phyloP scores from a whole-genome alignment of 2,329 filamentous ascomycete genomes.

The Alternaria infectoria region DNA sequence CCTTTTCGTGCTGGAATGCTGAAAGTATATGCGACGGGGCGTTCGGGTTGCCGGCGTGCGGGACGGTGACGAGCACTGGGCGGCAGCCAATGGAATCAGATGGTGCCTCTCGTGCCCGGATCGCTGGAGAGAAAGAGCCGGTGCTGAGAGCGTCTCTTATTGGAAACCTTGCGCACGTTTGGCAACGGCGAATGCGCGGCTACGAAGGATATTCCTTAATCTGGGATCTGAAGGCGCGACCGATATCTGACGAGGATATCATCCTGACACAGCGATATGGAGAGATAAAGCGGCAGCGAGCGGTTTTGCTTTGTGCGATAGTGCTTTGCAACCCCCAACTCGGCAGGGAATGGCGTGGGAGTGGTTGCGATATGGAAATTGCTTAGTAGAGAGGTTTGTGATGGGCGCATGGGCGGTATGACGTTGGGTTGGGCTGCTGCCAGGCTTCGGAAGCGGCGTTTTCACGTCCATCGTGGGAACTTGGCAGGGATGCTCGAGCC shows the following conservation, averaged over 20 bases:
- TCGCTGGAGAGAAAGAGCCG: constrained; percentile 38
- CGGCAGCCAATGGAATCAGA: constrained; percentile 41
- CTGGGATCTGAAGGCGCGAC: constrained; percentile 20
- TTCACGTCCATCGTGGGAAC: constrained; percentile 14
- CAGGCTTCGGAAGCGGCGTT: constrained; percentile 24
- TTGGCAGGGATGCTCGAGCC: constrained; percentile 23
- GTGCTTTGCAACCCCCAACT: not conserved
- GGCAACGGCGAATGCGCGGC: constrained; percentile 29
- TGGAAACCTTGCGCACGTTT: constrained; percentile 39
- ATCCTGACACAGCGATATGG: constrained; percentile 26
- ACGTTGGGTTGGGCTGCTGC: constrained; percentile 21
- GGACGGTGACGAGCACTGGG: constrained; percentile 23
- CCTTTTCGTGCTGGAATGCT: constrained; percentile 37
- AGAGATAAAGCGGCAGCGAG: constrained; percentile 11
- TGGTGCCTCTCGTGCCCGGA: constrained; percentile 37
- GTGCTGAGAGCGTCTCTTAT: constrained; percentile 34
- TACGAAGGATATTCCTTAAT: constrained; percentile 25
- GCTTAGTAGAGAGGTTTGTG: not conserved
- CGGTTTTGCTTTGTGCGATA: not conserved
- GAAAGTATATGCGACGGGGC: constrained; percentile 45
- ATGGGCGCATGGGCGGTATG: constrained; percentile 4
- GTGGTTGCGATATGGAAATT: constrained; percentile 3
- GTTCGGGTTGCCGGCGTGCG: constrained; percentile 27
- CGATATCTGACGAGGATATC: constrained; percentile 20
- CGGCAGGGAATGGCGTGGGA: not conserved